These are phyloP conservation scores for Medicago ruthenica DNA, from an alignment of 306 rosid genomes.

Conservation along the genomic window DNA sequence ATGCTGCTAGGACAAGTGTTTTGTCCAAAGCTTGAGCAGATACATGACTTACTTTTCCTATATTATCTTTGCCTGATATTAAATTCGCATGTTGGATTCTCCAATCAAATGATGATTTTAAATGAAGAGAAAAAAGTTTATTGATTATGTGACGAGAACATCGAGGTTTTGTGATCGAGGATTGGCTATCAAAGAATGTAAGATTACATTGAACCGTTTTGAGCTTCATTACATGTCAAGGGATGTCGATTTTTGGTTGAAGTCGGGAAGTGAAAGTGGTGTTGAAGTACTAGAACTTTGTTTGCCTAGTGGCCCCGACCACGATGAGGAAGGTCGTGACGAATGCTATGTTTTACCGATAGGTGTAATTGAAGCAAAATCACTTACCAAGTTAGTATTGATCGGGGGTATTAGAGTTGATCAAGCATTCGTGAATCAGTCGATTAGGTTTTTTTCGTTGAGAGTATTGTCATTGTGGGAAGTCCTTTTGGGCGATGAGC, in stretches of 20 bases:
- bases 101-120: background rate
- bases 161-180: constrained; percentile 6
- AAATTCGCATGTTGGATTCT: background rate
- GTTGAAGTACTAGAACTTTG: too few species aligned
- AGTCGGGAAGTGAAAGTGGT: background rate
- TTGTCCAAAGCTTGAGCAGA: constrained; percentile 47
- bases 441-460: constrained; percentile 27
- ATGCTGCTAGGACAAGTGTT: constrained; percentile 46
- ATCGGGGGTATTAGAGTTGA: constrained; percentile 13
- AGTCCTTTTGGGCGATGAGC: constrained; percentile 26
- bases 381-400: constrained; percentile 39
- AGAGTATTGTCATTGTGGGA: constrained; percentile 2
- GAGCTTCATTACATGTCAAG: background rate
- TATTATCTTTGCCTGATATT: background rate
- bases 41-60: constrained; percentile 43
- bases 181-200: constrained; percentile 30
- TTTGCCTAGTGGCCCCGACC: too few species aligned
- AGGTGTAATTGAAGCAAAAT: constrained; percentile 29
- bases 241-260: constrained; percentile 43
- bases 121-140: constrained; percentile 19
- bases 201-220: background rate
- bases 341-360: constrained; percentile 27
- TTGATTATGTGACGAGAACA: constrained; percentile 41
- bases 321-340: too few species aligned
- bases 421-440: constrained; percentile 18